Conservation (phyloP, 2,329 filamentous ascomycete species). For the Rutstroemia sydowiana region DNA sequence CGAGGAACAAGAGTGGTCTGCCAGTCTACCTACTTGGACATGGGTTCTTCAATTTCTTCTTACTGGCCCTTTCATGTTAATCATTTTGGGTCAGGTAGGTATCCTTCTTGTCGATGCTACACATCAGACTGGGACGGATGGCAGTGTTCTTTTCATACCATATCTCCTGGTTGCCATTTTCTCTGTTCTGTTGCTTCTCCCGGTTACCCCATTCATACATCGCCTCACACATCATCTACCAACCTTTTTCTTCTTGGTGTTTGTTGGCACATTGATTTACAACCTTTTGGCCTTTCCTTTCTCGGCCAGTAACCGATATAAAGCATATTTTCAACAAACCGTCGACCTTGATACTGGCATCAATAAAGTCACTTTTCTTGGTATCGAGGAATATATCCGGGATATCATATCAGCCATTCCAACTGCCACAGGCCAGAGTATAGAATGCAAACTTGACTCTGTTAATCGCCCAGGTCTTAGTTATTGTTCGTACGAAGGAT, state of each 20-base stretch:
- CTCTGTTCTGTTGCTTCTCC: conserved; percentile 65
- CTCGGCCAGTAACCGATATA: conserved; percentile 69
- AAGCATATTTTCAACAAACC: conserved; percentile 79
- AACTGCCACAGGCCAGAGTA: conserved; percentile 54
- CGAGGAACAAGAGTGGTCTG: conserved; percentile 81
- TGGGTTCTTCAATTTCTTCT: conserved; percentile 85
- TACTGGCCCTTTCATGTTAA: conserved; percentile 68
- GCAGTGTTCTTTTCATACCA: conserved; percentile 61
- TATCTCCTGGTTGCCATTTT: conserved; percentile 64
- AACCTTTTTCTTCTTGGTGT: conserved; percentile 64
- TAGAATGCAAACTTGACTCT: conserved; percentile 42
- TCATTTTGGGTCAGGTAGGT: conserved; percentile 69
- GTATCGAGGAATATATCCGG: conserved; percentile 59
- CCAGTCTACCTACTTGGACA: conserved; percentile 68
- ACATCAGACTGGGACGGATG: conserved; percentile 78
- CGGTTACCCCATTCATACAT: conserved; percentile 77
- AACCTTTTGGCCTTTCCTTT: conserved; percentile 87
- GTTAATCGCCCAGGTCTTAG: conserved; percentile 43
- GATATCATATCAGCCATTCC: conserved; percentile 63
- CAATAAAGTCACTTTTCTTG: conserved; percentile 62
- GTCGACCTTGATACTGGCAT: conserved; percentile 68
- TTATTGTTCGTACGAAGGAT: conserved; percentile 65
- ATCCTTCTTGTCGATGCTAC: conserved; percentile 66
- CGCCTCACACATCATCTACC: conserved; percentile 79
- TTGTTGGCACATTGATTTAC: conserved; percentile 71